Percentiles rank a stretch among this genome's conserved stretches.
phyloP scores from a whole-genome alignment of 2,329 filamentous ascomycete species.

The Teratosphaeria viscida region DNA sequence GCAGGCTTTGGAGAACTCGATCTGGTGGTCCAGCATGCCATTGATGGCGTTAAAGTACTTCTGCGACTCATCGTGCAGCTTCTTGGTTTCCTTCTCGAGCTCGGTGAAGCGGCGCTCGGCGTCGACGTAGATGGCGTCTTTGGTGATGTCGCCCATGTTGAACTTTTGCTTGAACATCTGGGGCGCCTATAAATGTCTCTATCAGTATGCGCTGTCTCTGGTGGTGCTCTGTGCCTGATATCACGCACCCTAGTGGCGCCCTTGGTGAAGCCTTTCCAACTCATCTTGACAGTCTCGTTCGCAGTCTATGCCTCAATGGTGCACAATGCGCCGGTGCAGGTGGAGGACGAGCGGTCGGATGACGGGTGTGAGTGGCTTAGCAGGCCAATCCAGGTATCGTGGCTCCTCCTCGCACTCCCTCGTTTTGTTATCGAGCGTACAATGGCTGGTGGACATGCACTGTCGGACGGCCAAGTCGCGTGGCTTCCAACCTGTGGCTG shows the following conservation, averaged over 20 bases:
- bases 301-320: neutral
- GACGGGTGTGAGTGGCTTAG: neutral
- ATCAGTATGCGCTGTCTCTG: constrained; percentile 10
- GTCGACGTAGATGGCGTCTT: constrained; percentile 89
- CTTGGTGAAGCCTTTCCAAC: constrained; percentile 94
- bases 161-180: constrained; percentile 87
- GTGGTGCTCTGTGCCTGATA: neutral
- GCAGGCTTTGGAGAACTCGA: constrained; percentile 94
- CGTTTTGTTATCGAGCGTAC: neutral
- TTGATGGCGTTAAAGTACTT: constrained; percentile 98
- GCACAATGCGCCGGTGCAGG: neutral
- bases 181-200: constrained; percentile 50
- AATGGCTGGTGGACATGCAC: neutral
- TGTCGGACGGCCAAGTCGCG: neutral
- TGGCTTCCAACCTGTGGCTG: neutral
- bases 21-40: constrained; percentile 93
- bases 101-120: constrained; percentile 89
- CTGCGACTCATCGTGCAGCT: constrained; percentile 88
- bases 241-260: constrained; percentile 66
- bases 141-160: constrained; percentile 90
- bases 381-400: neutral
- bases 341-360: neutral
- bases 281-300: constrained; percentile 50
- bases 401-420: neutral
- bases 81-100: constrained; percentile 91